Evolutionary conservation across 2,329 filamentous ascomycete species (phyloP).

Genomic region (Epichloe sibirici): DNA sequence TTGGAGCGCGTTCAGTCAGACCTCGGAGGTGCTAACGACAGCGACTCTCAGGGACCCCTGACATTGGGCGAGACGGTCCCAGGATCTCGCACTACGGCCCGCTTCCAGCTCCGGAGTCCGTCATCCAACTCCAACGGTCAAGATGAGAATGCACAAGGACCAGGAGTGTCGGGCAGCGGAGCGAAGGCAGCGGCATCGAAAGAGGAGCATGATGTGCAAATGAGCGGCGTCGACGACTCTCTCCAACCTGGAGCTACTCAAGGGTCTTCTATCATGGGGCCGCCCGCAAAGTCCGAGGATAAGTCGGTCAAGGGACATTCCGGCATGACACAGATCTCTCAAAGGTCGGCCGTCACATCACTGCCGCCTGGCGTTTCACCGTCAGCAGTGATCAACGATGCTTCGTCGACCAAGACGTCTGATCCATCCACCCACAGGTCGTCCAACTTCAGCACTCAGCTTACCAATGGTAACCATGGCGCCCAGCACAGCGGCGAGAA

Average conservation of each 20-base stretch:
- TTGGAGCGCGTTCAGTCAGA: slow-evolving; percentile 39
- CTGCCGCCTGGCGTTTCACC: slow-evolving; percentile 46
- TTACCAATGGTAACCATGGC: slow-evolving; percentile 52
- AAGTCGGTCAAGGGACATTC: slow-evolving; percentile 25
- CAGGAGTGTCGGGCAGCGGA: slow-evolving; percentile 42
- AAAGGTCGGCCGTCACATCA: slow-evolving; percentile 47
- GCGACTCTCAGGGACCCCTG: slow-evolving; percentile 43
- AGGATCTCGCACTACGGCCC: slow-evolving; percentile 35
- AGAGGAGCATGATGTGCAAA: slow-evolving; percentile 43
- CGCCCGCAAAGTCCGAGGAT: slow-evolving; percentile 29
- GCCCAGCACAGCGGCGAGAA: slow-evolving; percentile 27
- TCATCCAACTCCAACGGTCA: slow-evolving; percentile 53
- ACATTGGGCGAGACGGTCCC: slow-evolving; percentile 54
- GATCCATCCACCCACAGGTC: slow-evolving; percentile 54
- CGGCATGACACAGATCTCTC: slow-evolving; percentile 49
- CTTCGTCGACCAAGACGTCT: slow-evolving; percentile 86
- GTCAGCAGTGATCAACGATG: slow-evolving; percentile 61
- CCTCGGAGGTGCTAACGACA: slow-evolving; percentile 35
- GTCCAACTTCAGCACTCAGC: slow-evolving; percentile 56
- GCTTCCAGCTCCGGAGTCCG: slow-evolving; percentile 44
- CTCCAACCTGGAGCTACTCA: slow-evolving; percentile 32
- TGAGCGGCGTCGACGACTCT: slow-evolving; percentile 43
- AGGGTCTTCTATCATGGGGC: slow-evolving; percentile 33
- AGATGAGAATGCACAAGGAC: slow-evolving; percentile 17
- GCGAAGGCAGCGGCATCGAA: not conserved